Base-by-base conservation (phyloP, 2,329 filamentous ascomycete species). In the Arthrobotrys sphaeroides region DNA sequence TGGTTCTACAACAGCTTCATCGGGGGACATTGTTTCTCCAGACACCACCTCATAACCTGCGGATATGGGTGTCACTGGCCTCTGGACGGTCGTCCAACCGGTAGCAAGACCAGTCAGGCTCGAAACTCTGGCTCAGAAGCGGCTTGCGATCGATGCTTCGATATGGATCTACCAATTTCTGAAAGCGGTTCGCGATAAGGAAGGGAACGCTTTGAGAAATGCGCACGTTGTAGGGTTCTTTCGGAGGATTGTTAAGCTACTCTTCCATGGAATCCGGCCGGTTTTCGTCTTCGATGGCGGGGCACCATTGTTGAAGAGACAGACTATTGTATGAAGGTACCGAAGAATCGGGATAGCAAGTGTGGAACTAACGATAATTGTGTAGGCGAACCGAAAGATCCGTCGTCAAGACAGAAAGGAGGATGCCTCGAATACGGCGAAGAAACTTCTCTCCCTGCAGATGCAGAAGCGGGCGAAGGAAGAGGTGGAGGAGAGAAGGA, bases 151-250 rank as follows among this genome's bases (percentile, higher is more conserved):
- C 78, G 95, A 99, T 84, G 95, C 96, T 72, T 97, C 94, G 10
- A 99, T 99, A 82, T 99, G 95, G 95, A 98, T 99, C 80, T 99
- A 99, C 86, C 95, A 99, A 82, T 99, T 99, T 81, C 89, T 99
- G 80, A 99, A 99, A 84, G 95, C 96, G 7, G 95, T 99, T 9
- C 94, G 95, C 80, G 95, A 99, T 84, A 97, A 98, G 81, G 95
- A 99, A 83, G 95, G 95, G 64, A 97, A 99, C 81, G 95, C 95
- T 0, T 86, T 99, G 61, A 92, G 94, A 78, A 99, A 97, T 84
- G 94, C 92, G 28, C 95, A 99, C 81, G 89, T 99, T 36, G 92
- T 99, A 45, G 95, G 96, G 40, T 99, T 99, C 88, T 99, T 99
- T 84, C 92, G 95, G 60, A 90, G 95, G 75, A 97, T 99, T 82